Base-by-base conservation (phyloP, 1,284 basidiomycete genomes). In the Trichosporon sp. region DNA sequence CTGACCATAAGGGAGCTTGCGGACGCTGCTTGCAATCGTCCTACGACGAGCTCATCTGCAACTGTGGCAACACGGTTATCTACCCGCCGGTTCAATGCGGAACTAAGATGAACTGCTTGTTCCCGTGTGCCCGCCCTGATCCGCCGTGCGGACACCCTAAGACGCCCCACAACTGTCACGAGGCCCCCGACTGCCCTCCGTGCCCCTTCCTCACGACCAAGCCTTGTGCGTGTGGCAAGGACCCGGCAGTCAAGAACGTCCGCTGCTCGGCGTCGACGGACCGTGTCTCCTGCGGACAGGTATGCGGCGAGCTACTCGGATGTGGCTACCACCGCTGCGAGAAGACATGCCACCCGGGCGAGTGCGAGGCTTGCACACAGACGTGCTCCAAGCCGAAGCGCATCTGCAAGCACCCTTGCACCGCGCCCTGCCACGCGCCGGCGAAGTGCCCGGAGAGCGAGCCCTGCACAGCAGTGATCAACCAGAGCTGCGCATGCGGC, bases 301-400 rank as follows among this genome's bases (percentile, higher is more conserved):
- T 86, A 0, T 97, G 95, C 80, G 92, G 91, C 74, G 90, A 90
- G 73, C 84, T 91, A 3, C 85, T 96, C 40, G 84, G 85, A 0
- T 97, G 94, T 77, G 94, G 94, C 0, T 93, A 91, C 79, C 95
- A 97, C 81, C 88, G 88, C 32, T 97, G 94, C 80, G 89, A 91
- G 71, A 87, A 90, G 71, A 78, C 87, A 0, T 97, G 94, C 79
- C 95, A 97, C 78, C 76, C 87, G 0, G 92, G 89, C 65, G 88
- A 88, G 2, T 96, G 94, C 78, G 92, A 92, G 2, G 71, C 86
- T 0, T 96, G 94, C 81, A 87, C 86, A 8, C 88, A 90, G 38
- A 86, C 88, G 1, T 97, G 94, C 80, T 91, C 91, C 31, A 97
- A 96, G 83, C 85, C 90, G 4, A 88, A 94, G 70, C 91, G 91